A percentile compares a stretch with the other conserved stretches of the same genome.
These are phyloP conservation scores for Fusarium abutilonis DNA, from an alignment of 2,329 filamentous ascomycete genomes.

Conservation along the genomic window DNA sequence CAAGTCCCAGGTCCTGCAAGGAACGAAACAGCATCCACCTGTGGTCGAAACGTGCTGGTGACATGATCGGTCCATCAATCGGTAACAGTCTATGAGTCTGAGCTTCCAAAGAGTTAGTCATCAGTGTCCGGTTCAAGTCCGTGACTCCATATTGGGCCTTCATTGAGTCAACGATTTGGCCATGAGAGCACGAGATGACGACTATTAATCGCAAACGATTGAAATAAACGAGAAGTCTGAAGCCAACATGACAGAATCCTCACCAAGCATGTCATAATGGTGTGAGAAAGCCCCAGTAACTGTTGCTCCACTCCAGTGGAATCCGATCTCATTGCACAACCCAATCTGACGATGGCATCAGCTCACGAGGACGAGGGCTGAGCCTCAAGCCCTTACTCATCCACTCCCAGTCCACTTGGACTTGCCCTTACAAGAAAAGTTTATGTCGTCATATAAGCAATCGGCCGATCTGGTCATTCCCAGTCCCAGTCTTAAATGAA, in stretches of 20 bases:
- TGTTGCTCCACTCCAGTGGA: slow-evolving; percentile 32
- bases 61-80: slow-evolving; percentile 18
- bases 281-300: slow-evolving; percentile 4
- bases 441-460: slow-evolving; percentile 37
- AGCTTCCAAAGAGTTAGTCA: neutral
- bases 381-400: slow-evolving; percentile 18
- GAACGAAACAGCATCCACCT: slow-evolving; percentile 30
- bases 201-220: slow-evolving; percentile 1
- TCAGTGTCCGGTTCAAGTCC: neutral
- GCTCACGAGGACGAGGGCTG: slow-evolving; percentile 30
- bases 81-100: neutral
- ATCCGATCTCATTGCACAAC: slow-evolving; percentile 37
- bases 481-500: slow-evolving; percentile 36
- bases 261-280: slow-evolving; percentile 10
- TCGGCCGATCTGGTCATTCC: slow-evolving; percentile 40
- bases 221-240: neutral
- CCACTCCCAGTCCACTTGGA: slow-evolving; percentile 8
- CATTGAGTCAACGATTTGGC: slow-evolving; percentile 13
- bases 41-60: slow-evolving; percentile 38
- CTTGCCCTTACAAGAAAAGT: slow-evolving; percentile 16
- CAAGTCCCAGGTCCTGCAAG: slow-evolving; percentile 22
- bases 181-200: neutral
- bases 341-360: slow-evolving; percentile 46
- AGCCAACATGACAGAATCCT: slow-evolving; percentile 16
- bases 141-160: neutral